Conservation (phyloP, 768 basidiomycete species). For the Phaeotremella skinneri region DNA sequence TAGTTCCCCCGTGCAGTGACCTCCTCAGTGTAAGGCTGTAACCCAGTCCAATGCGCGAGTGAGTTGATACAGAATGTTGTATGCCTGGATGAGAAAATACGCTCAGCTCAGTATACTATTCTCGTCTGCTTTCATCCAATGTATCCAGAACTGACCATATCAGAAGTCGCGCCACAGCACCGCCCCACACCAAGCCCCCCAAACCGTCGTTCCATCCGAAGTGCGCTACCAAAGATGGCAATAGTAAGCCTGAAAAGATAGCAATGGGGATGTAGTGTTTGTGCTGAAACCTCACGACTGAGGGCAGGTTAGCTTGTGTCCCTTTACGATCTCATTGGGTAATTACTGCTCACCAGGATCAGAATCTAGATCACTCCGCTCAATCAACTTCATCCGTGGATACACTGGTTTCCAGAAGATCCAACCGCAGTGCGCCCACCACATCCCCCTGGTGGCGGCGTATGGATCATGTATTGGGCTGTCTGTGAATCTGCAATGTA, state of each 20-base stretch:
- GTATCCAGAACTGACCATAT: conserved; percentile 53
- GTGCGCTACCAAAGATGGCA: conserved; percentile 61
- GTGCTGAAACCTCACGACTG: conserved; percentile 71
- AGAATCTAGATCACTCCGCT: conserved; percentile 64
- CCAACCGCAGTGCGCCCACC: conserved; percentile 81
- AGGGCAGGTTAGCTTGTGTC: neutral
- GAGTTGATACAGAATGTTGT: conserved; percentile 51
- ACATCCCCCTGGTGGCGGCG: conserved; percentile 67
- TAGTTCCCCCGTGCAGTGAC: conserved; percentile 72
- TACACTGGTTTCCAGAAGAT: conserved; percentile 76
- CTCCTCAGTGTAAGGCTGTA: conserved; percentile 77
- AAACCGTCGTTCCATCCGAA: conserved; percentile 58
- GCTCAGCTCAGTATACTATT: conserved; percentile 60
- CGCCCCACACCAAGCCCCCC: conserved; percentile 70
- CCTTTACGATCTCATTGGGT: neutral
- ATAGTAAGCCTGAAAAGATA: conserved; percentile 60
- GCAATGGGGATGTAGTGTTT: conserved; percentile 66
- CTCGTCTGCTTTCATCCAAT: neutral
- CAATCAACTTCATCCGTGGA: conserved; percentile 62
- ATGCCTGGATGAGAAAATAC: conserved; percentile 58
- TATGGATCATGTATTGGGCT: conserved; percentile 68
- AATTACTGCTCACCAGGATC: conserved; percentile 62
- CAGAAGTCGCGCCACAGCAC: conserved; percentile 63
- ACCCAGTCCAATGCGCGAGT: conserved; percentile 74
- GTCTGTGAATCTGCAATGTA: conserved; percentile 53